Evolutionary conservation across 2,329 filamentous ascomycete genomes (phyloP).

Genomic region (Fusarium falciforme): DNA sequence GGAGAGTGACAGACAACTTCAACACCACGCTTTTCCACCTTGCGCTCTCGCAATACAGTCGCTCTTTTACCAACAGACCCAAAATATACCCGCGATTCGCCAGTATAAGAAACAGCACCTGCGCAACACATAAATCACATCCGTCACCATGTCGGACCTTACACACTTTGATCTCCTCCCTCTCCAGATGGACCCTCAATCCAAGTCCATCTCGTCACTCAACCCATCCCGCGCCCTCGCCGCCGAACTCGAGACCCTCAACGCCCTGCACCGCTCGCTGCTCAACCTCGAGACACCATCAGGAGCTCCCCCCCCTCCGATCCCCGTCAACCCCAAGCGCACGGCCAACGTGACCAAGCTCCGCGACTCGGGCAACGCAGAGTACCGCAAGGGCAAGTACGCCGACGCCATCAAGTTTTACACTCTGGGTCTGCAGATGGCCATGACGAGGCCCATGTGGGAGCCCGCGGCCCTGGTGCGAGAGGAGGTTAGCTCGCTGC

Average conservation of each 20-base stretch:
- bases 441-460: conserved; percentile 83
- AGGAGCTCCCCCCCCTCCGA: conserved; percentile 81
- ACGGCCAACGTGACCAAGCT: conserved; percentile 89
- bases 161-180: conserved; percentile 86
- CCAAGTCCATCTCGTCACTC: conserved; percentile 75
- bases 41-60: conserved; percentile 24
- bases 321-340: conserved; percentile 94
- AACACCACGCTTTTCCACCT: conserved; percentile 16
- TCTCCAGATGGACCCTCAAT: conserved; percentile 81
- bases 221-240: conserved; percentile 63
- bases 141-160: conserved; percentile 63
- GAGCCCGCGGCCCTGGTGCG: conserved; percentile 85
- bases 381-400: conserved; percentile 82
- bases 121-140: neutral
- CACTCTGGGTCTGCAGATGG: conserved; percentile 90
- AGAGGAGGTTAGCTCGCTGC: conserved; percentile 84
- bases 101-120: neutral
- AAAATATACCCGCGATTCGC: neutral
- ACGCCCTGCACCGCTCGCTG: conserved; percentile 80
- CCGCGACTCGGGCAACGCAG: conserved; percentile 85
- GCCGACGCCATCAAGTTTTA: conserved; percentile 84
- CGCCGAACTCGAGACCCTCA: conserved; percentile 78
- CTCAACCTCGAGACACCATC: conserved; percentile 66
- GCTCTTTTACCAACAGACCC: conserved; percentile 14
- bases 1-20: neutral